These are phyloP conservation scores for Yarrowia porcina DNA, from an alignment of 805 yeast genomes.

Conservation along the genomic window DNA sequence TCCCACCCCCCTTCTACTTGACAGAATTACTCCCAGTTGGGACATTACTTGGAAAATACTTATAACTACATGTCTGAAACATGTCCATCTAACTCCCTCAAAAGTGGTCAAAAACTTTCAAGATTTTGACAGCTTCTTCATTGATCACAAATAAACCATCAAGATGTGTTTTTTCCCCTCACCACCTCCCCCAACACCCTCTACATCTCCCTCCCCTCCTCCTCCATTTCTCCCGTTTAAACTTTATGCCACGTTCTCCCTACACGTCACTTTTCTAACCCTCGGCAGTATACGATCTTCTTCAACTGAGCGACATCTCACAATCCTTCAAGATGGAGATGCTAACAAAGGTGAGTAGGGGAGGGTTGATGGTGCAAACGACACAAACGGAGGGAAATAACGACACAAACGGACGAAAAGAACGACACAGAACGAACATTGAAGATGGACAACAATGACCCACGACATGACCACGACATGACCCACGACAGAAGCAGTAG, in stretches of 20 bases:
- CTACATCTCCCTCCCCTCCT: background rate
- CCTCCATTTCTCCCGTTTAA: background rate
- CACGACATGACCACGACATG: too few species aligned
- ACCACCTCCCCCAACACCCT: too few species aligned
- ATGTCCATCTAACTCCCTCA: background rate
- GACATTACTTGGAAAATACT: background rate
- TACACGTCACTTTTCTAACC: conserved; percentile 2
- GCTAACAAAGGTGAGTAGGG: conserved; percentile 21
- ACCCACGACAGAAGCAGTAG: too few species aligned
- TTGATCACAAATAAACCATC: too few species aligned
- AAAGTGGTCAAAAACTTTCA: background rate
- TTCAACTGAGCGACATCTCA: background rate
- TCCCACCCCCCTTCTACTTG: background rate
- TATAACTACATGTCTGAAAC: too few species aligned
- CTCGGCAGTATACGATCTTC: background rate
- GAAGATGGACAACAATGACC: too few species aligned
- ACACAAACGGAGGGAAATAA: background rate
- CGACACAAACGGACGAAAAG: background rate
- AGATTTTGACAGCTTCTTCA: too few species aligned
- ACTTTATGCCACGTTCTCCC: conserved; percentile 22
- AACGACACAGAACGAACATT: too few species aligned
- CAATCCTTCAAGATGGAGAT: conserved; percentile 23
- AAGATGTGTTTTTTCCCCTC: too few species aligned
- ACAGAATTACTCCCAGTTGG: background rate
- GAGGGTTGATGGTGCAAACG: background rate